phyloP scores from a whole-genome alignment of 441 rosid species.

The Gossypium gossypioides region DNA sequence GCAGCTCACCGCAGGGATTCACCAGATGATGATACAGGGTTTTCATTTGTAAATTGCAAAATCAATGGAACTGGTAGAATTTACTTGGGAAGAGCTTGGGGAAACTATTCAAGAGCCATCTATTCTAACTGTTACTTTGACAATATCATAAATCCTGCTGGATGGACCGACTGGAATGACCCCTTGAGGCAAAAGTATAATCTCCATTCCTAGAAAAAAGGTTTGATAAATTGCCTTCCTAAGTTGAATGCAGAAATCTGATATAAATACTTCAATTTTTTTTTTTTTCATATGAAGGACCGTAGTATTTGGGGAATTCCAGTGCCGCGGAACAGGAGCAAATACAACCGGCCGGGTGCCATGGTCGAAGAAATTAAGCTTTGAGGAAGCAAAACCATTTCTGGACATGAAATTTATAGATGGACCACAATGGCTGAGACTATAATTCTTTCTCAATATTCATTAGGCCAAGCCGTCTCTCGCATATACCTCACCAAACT shows the following conservation, averaged over 20 bases:
- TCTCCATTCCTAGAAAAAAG: background rate
- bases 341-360: slow-evolving; percentile 47
- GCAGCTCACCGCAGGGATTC: slow-evolving; percentile 78
- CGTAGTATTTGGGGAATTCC: slow-evolving; percentile 62
- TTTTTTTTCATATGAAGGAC: slow-evolving; percentile 36
- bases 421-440: slow-evolving; percentile 72
- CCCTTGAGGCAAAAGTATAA: slow-evolving; percentile 47
- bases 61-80: slow-evolving; percentile 69
- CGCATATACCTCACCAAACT: background rate
- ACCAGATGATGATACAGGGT: slow-evolving; percentile 60
- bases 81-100: slow-evolving; percentile 87
- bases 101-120: slow-evolving; percentile 59
- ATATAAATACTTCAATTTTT: background rate
- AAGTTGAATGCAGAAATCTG: background rate
- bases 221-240: background rate
- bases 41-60: slow-evolving; percentile 63
- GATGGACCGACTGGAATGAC: slow-evolving; percentile 88
- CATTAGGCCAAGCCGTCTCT: background rate
- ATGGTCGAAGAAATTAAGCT: slow-evolving; percentile 53
- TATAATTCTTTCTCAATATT: slow-evolving; percentile 18
- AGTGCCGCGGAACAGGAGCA: slow-evolving; percentile 72
- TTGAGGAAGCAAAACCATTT: slow-evolving; percentile 44
- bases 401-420: slow-evolving; percentile 50
- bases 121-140: slow-evolving; percentile 61
- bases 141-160: slow-evolving; percentile 51